Evolutionary conservation across 805 yeast genomes (phyloP).

Genomic region (Saccharomyces jurei): DNA sequence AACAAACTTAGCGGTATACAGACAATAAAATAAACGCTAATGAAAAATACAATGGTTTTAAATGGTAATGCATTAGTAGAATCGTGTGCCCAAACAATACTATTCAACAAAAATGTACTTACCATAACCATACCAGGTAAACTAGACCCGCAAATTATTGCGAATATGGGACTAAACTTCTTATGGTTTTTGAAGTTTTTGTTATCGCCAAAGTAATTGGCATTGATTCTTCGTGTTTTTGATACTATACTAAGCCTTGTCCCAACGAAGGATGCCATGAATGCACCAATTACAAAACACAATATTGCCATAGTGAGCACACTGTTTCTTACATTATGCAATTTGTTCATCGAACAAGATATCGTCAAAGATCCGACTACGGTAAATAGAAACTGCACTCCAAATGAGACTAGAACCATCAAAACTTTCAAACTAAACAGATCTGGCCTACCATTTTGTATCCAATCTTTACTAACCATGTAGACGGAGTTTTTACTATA

Average conservation of each 20-base stretch:
- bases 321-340: slow-evolving; percentile 62
- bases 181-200: background rate
- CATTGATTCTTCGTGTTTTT: slow-evolving; percentile 1
- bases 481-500: slow-evolving; percentile 22
- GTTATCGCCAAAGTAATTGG: background rate
- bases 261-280: slow-evolving; percentile 67
- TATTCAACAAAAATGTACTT: slow-evolving; percentile 49
- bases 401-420: slow-evolving; percentile 58
- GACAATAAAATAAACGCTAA: slow-evolving; percentile 52
- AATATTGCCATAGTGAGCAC: slow-evolving; percentile 52
- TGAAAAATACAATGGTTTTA: slow-evolving; percentile 55
- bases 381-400: slow-evolving; percentile 64
- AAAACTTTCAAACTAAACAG: slow-evolving; percentile 30
- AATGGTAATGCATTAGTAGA: slow-evolving; percentile 74
- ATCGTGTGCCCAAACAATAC: slow-evolving; percentile 67
- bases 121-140: slow-evolving; percentile 42
- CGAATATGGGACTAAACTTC: slow-evolving; percentile 12
- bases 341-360: slow-evolving; percentile 50
- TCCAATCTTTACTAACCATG: slow-evolving; percentile 47
- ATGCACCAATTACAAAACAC: slow-evolving; percentile 61
- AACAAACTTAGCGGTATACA: slow-evolving; percentile 67
- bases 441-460: slow-evolving; percentile 13
- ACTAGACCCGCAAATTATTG: slow-evolving; percentile 42
- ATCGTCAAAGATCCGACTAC: slow-evolving; percentile 51
- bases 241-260: slow-evolving; percentile 35